Conservation (phyloP, 2,329 filamentous ascomycete species). For the Fragosphaeria purpurea region DNA sequence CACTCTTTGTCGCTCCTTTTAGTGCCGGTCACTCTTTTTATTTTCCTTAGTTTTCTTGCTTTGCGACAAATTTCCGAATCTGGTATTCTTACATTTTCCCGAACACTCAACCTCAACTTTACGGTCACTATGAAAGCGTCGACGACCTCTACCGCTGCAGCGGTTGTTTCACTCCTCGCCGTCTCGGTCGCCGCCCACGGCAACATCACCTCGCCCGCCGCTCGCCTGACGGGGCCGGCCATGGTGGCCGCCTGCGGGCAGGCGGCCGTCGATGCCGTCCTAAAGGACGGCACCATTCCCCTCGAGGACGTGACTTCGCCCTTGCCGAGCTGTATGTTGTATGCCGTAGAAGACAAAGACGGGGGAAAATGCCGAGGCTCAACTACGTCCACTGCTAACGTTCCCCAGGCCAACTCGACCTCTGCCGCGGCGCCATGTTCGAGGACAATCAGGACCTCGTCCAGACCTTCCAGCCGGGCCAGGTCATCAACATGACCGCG, state of each 20-base stretch:
- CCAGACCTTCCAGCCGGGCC: slow-evolving; percentile 31
- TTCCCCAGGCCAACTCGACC: slow-evolving; percentile 28
- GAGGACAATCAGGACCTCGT: slow-evolving; percentile 33
- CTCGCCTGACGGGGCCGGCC: slow-evolving; percentile 32
- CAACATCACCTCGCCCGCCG: slow-evolving; percentile 29
- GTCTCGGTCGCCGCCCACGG: slow-evolving; percentile 31
- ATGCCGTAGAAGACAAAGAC: no score
- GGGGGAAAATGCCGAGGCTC: no score
- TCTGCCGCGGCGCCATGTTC: slow-evolving; percentile 38
- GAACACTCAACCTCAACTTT: background rate
- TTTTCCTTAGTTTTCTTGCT: background rate
- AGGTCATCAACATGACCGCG: slow-evolving; percentile 32
- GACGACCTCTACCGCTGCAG: slow-evolving; percentile 11
- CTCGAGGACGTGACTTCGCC: slow-evolving; percentile 20
- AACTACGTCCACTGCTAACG: no score
- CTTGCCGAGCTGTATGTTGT: slow-evolving; percentile 18
- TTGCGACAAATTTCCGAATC: background rate
- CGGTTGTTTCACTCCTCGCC: slow-evolving; percentile 13
- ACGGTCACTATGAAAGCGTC: background rate
- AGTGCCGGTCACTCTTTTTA: slow-evolving; percentile 17
- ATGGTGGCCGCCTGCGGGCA: slow-evolving; percentile 35
- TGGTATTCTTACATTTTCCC: background rate
- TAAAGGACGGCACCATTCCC: slow-evolving; percentile 26
- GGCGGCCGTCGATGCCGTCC: slow-evolving; percentile 25
- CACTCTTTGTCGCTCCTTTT: background rate